A percentile compares a stretch with the other conserved stretches of the same genome.
Evolutionary conservation across 805 yeast species (phyloP).

Genomic region (Starmerella stellata): DNA sequence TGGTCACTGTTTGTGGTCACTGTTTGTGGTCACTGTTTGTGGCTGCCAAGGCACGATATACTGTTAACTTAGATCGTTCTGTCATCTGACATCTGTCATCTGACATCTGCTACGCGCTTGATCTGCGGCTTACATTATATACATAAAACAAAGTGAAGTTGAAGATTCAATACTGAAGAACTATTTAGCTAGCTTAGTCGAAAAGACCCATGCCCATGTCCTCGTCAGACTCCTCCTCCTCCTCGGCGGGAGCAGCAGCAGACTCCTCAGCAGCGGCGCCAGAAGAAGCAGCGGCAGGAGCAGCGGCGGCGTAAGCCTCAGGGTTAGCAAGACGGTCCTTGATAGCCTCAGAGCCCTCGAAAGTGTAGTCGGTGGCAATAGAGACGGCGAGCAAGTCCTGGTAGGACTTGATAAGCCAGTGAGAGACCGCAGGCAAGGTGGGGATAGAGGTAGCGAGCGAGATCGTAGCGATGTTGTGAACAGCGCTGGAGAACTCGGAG

Average conservation of each 20-base stretch:
- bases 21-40: too few species aligned
- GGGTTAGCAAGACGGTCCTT: slow-evolving; percentile 99
- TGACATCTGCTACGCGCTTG: too few species aligned
- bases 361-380: slow-evolving; percentile 95
- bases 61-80: too few species aligned
- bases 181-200: slow-evolving; percentile 54
- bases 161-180: too few species aligned
- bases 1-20: too few species aligned
- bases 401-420: slow-evolving; percentile 97
- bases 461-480: slow-evolving; percentile 82
- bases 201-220: slow-evolving; percentile 76
- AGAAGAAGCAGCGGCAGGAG: slow-evolving; percentile 81
- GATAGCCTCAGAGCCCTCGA: slow-evolving; percentile 97
- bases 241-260: slow-evolving; percentile 58
- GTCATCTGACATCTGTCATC: too few species aligned
- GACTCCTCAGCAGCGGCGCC: slow-evolving; percentile 42
- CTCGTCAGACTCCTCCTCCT: slow-evolving; percentile 45
- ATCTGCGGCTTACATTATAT: too few species aligned
- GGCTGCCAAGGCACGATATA: too few species aligned
- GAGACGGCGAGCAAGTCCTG: slow-evolving; percentile 96
- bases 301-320: slow-evolving; percentile 98
- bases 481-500: slow-evolving; percentile 78
- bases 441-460: slow-evolving; percentile 98
- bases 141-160: too few species aligned
- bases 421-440: slow-evolving; percentile 97